These are phyloP conservation scores for Cinnamomum micranthum DNA, from an alignment of 164 flowering plant genomes.

Conservation along the genomic window DNA sequence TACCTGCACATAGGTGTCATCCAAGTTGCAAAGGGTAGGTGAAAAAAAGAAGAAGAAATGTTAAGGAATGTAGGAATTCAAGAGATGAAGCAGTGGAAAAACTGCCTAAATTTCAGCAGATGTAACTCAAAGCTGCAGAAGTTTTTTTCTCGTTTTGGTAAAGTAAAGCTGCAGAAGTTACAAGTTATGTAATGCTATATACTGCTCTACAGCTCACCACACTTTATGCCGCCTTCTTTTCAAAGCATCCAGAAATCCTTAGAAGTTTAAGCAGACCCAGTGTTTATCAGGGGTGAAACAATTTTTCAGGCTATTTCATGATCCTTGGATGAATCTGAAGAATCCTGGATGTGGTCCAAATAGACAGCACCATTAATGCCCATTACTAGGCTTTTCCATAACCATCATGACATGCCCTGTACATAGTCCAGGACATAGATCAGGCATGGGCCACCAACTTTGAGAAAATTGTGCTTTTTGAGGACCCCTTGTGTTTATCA, in stretches of 20 bases:
- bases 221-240: not conserved
- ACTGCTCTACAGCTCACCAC: not conserved
- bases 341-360: conserved; percentile 3
- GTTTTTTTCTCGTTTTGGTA: not conserved
- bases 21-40: not conserved
- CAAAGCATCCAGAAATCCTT: not conserved
- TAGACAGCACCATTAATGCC: not conserved
- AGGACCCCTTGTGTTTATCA: conserved; percentile 3
- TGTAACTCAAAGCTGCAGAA: not conserved
- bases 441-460: conserved; percentile 6
- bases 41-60: not conserved
- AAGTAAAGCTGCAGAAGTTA: not conserved
- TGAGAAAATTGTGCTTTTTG: not conserved
- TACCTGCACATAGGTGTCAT: too few species aligned
- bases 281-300: not conserved
- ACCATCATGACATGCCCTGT: not conserved
- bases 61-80: not conserved
- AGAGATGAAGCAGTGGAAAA: not conserved
- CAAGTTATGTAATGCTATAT: too few species aligned
- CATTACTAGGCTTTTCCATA: not conserved
- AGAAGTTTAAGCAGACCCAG: not conserved
- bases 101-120: not conserved
- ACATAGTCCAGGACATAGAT: not conserved
- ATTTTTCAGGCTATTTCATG: not conserved
- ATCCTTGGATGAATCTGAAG: not conserved